Percentiles rank a stretch among this genome's conserved stretches.
phyloP scores from a whole-genome alignment of 2,329 filamentous ascomycete genomes.

The Fusarium poae region DNA sequence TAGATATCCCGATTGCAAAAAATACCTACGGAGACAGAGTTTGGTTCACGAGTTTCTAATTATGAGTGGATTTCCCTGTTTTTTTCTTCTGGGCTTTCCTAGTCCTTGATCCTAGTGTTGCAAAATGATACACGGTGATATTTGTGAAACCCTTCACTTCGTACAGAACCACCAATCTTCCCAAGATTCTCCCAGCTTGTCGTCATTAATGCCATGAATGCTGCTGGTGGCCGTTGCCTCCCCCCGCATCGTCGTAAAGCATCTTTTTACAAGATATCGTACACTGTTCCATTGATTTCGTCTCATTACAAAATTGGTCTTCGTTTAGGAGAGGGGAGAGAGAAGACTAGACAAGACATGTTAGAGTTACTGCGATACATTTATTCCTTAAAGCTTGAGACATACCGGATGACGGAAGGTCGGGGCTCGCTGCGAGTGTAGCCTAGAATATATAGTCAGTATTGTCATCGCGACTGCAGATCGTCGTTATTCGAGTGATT shows the following conservation, averaged over 20 bases:
- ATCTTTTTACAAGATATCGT: constrained; percentile 42
- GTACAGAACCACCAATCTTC: constrained; percentile 39
- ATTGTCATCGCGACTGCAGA: constrained; percentile 18
- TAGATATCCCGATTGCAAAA: background rate
- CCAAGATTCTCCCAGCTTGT: constrained; percentile 35
- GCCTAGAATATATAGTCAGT: constrained; percentile 65
- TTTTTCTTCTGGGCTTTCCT: constrained; percentile 30
- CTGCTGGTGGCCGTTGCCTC: constrained; percentile 31
- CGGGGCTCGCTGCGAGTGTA: constrained; percentile 95
- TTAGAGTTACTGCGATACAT: constrained; percentile 37
- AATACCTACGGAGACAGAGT: background rate
- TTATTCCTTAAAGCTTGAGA: background rate
- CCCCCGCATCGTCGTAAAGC: constrained; percentile 12
- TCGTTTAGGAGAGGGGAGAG: constrained; percentile 71
- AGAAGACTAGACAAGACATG: constrained; percentile 63
- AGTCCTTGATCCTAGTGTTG: constrained; percentile 25
- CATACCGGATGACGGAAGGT: constrained; percentile 75
- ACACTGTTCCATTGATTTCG: constrained; percentile 38
- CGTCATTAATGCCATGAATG: constrained; percentile 47
- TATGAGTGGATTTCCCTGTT: constrained; percentile 44
- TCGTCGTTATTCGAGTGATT: constrained; percentile 41
- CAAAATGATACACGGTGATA: constrained; percentile 46
- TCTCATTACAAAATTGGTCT: constrained; percentile 21
- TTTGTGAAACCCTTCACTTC: constrained; percentile 29
- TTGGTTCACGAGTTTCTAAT: constrained; percentile 26